These are phyloP conservation scores for Ceratocystis cacaofunesta DNA, from an alignment of 2,329 filamentous ascomycete species.

Conservation along the genomic window DNA sequence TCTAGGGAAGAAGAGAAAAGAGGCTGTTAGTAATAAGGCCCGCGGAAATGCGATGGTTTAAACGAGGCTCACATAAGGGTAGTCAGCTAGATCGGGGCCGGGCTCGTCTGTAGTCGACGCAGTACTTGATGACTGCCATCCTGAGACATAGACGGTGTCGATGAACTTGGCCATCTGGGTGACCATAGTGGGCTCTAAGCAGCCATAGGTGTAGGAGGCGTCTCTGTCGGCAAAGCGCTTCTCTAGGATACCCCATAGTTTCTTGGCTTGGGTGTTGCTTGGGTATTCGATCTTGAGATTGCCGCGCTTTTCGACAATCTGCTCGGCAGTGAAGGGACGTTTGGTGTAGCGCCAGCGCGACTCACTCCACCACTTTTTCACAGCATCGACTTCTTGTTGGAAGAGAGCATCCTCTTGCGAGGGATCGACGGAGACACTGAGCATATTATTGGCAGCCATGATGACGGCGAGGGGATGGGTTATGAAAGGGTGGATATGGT, in stretches of 20 bases:
- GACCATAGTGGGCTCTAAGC: conserved; percentile 93
- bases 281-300: conserved; percentile 83
- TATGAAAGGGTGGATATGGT: not conserved
- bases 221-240: conserved; percentile 59
- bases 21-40: not conserved
- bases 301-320: conserved; percentile 91
- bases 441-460: conserved; percentile 51
- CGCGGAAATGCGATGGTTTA: not conserved
- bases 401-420: conserved; percentile 51
- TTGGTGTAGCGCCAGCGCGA: conserved; percentile 86
- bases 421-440: conserved; percentile 40
- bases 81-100: conserved; percentile 93
- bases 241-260: conserved; percentile 86
- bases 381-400: conserved; percentile 67
- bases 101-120: conserved; percentile 91
- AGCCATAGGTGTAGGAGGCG: conserved; percentile 90
- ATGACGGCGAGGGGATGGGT: conserved; percentile 20
- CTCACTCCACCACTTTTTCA: conserved; percentile 90
- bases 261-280: conserved; percentile 79
- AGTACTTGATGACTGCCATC: conserved; percentile 96
- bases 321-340: conserved; percentile 85
- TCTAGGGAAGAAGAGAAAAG: conserved; percentile 35
- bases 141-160: conserved; percentile 96
- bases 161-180: conserved; percentile 99
- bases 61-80: conserved; percentile 57